phyloP scores from a whole-genome alignment of 2,329 filamentous ascomycete genomes.

The Pyrenophora teres region DNA sequence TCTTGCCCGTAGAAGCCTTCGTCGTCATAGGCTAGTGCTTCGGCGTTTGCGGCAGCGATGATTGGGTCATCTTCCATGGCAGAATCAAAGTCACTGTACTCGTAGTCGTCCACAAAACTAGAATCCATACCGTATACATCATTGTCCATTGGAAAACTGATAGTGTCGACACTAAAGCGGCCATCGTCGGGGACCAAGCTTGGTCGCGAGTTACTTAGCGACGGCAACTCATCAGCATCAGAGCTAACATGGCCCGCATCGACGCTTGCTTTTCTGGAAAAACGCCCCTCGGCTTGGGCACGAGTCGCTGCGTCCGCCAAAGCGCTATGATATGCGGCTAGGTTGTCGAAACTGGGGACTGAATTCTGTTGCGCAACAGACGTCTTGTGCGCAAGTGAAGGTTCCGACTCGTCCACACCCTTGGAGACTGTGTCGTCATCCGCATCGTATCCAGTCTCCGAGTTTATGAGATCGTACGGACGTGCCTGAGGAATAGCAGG shows the following conservation, averaged over 20 bases:
- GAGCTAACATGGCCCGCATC: slow-evolving; percentile 35
- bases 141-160: slow-evolving; percentile 44
- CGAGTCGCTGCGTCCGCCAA: slow-evolving; percentile 80
- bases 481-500: slow-evolving; percentile 22
- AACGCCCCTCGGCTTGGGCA: slow-evolving; percentile 76
- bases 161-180: slow-evolving; percentile 53
- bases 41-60: slow-evolving; percentile 93
- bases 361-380: slow-evolving; percentile 42
- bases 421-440: slow-evolving; percentile 39
- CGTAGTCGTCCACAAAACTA: slow-evolving; percentile 52
- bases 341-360: slow-evolving; percentile 51
- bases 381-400: slow-evolving; percentile 59
- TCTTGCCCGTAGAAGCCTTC: slow-evolving; percentile 96
- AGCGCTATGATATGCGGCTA: slow-evolving; percentile 80
- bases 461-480: slow-evolving; percentile 17
- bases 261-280: slow-evolving; percentile 64
- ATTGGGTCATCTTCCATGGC: slow-evolving; percentile 74
- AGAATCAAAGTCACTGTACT: slow-evolving; percentile 62
- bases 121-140: slow-evolving; percentile 43
- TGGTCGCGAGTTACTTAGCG: slow-evolving; percentile 43
- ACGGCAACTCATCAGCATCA: slow-evolving; percentile 43
- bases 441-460: slow-evolving; percentile 39
- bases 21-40: slow-evolving; percentile 86
- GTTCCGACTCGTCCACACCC: slow-evolving; percentile 40
- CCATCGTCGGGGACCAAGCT: slow-evolving; percentile 57